Base-by-base conservation (phyloP, 2,329 filamentous ascomycete species). In the Aspergillus texensis region DNA sequence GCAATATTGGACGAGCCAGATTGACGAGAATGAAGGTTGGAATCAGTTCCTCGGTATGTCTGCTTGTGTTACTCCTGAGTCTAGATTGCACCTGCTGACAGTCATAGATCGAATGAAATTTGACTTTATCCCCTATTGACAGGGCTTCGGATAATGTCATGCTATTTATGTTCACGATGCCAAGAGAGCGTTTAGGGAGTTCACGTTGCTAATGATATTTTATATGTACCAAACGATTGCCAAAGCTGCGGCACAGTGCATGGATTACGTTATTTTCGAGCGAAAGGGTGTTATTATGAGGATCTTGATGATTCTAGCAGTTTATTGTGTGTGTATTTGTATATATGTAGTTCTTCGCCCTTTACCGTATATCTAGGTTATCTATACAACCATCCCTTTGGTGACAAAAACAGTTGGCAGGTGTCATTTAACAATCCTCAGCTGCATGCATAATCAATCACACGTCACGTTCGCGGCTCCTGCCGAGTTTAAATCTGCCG, bases 11-110 rank as follows among this genome's bases (percentile, higher is more conserved):
- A 68, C 69, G 58, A 72, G 77, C 57, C 70, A 72, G 60, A 57
- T 72, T 16, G 66, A 68, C 54, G 74, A 75, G 43, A 72, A 77
- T 52, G 76, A 78, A 59, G 74, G 78, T 61, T 79, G 77, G 78
- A 77, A 71, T 64, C 72, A 74, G 57, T 77, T 77, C 63, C 65
- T 79, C n/a, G 76, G 78, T 80, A 74, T 59, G 67, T 65, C 41
- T 6, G 26, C 12, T 36, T 11, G 26, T 1, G 41, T 9, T 21
- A 6, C 43, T 58, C 26, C 21, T 21, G 11, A 34, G n/a, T 43
- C 3, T 39, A n/a, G 21, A 28, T 2, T 26, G 14, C 34, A 36
- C 61, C 71, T 53, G 24, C 71, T 56, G 30, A 53, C 54, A 10
- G 1, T 32, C 4, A 32, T 16, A 77, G 75, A 76, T 66, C 75